Evolutionary conservation across 345 rosid genomes (phyloP), one percentile per base, ranked within the genome.

Genomic region (Sonneratia alba): DNA sequence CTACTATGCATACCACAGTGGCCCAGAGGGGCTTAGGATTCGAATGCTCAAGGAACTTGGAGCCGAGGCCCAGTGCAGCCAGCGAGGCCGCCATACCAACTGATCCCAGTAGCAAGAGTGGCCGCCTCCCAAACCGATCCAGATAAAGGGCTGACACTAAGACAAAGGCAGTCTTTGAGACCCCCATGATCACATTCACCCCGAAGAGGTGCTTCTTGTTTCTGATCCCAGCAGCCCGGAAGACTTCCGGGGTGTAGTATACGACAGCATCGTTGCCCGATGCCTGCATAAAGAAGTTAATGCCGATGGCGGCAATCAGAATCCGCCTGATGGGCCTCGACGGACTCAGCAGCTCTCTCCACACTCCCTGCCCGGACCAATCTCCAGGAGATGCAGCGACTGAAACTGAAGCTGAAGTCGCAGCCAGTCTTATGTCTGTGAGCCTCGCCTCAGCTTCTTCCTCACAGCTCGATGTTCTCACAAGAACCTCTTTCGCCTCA

Each of bases 211-310:
- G 79, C 70, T 34, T 72, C 62, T 61, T 77, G 53, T 72, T 69
- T 21, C 68, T 47, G 7, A 89, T 80, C 37, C 91, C 83, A 0
- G 83, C 87, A 3, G 75, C 78, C 27, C 69, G 74, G 75, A 89
- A 85, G 43, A 87, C 84, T 71, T 80, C 74, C 0, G 89, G 91
- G 72, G 85, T 81, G 84, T 87, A 87, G 73, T 85, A 84, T 6
- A 89, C 77, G 36, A 80, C 85, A 0, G 89, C 88, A 57, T 89
- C 87, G 16, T 85, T 77, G 0, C 91, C 91, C 27, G 94, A 85
- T 42, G 88, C 89, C 72, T 89, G 91, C 91, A 80, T 83, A 73
- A 87, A 89, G 83, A 87, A 87, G 73, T 89, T 84, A 12, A 85
- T 67, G 12, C 90, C 92, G 11, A 80, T 73, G 34, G 92, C 88